Evolutionary conservation across 2,329 filamentous ascomycete genomes (phyloP).

Genomic region (Nothopassalora personata): DNA sequence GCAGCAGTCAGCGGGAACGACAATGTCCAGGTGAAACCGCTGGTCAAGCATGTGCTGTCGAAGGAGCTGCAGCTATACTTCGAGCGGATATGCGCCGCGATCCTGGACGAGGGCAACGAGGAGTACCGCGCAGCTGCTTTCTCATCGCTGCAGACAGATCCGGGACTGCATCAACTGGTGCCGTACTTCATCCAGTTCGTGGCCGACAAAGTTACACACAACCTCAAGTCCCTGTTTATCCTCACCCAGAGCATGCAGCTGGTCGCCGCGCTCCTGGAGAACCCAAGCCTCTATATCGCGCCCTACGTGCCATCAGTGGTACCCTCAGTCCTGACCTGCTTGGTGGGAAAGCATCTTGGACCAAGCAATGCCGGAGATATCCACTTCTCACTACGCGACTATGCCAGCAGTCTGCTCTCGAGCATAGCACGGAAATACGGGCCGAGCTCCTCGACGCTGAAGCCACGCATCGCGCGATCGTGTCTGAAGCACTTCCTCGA

Average conservation of each 20-base stretch:
- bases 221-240: conserved; percentile 81
- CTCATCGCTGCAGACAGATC: conserved; percentile 78
- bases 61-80: conserved; percentile 97
- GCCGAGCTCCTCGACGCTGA: conserved; percentile 72
- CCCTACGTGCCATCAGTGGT: conserved; percentile 67
- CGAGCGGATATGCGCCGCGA: conserved; percentile 83
- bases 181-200: conserved; percentile 97
- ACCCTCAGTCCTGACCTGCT: conserved; percentile 83
- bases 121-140: conserved; percentile 82
- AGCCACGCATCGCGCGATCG: conserved; percentile 83
- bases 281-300: conserved; percentile 70
- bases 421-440: conserved; percentile 77
- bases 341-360: conserved; percentile 78
- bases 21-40: conserved; percentile 75
- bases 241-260: conserved; percentile 90
- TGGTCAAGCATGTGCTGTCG: conserved; percentile 92
- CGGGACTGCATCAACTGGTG: conserved; percentile 88
- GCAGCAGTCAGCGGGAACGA: conserved; percentile 79
- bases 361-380: conserved; percentile 46
- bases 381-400: conserved; percentile 76
- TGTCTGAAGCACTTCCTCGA: conserved; percentile 91
- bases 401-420: conserved; percentile 75
- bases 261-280: conserved; percentile 75
- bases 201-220: conserved; percentile 91
- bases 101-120: conserved; percentile 84